Evolutionary conservation across 495 filamentous ascomycete genomes (phyloP).

Genomic region (Jackrogersella minutella): DNA sequence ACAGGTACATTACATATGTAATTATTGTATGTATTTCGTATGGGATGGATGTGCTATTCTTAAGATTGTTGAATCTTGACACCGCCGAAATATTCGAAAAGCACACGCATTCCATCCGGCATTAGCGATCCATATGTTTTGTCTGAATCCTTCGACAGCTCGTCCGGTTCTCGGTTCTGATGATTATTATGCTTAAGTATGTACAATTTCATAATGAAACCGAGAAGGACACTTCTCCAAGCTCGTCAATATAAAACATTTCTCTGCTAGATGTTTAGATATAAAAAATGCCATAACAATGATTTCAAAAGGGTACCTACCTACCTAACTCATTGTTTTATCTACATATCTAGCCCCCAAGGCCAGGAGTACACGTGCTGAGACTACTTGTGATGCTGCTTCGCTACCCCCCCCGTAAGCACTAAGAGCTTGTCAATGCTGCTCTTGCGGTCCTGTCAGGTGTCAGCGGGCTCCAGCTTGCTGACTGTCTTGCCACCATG

Average conservation of each 20-base stretch:
- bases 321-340: background rate
- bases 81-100: slow-evolving; percentile 10
- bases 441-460: slow-evolving; percentile 29
- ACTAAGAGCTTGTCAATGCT: slow-evolving; percentile 33
- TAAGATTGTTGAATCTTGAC: slow-evolving; percentile 3
- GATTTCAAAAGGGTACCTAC: background rate
- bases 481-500: slow-evolving; percentile 38
- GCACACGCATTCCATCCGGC: slow-evolving; percentile 18
- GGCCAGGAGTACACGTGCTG: slow-evolving; percentile 25
- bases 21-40: no score
- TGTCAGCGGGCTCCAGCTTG: slow-evolving; percentile 34
- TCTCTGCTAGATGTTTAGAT: slow-evolving; percentile 8
- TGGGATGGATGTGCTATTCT: slow-evolving; percentile 4
- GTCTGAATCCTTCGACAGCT: slow-evolving; percentile 4
- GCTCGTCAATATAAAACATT: slow-evolving; percentile 26
- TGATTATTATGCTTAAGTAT: background rate
- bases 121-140: slow-evolving; percentile 19
- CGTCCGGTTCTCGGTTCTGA: background rate
- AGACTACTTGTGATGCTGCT: slow-evolving; percentile 24
- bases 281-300: slow-evolving; percentile 7
- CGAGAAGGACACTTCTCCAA: background rate
- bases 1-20: background rate
- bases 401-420: slow-evolving; percentile 36
- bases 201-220: background rate
- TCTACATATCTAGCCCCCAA: background rate